These are phyloP conservation scores for Papiliotrema terrestris DNA, from an alignment of 1,284 basidiomycete species.

Conservation along the genomic window DNA sequence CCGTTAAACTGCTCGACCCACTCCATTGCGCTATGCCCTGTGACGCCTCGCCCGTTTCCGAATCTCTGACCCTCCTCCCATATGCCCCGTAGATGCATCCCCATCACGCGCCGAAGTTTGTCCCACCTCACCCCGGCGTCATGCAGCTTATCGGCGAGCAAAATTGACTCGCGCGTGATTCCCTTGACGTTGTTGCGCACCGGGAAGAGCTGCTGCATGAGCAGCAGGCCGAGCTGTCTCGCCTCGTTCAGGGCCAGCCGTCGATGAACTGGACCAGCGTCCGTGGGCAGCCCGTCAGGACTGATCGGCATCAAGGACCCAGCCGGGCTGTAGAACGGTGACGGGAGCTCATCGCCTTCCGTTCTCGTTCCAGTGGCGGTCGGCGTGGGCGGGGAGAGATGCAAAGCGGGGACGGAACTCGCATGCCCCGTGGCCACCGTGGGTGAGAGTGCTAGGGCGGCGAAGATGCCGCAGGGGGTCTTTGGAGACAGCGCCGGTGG, in stretches of 20 bases:
- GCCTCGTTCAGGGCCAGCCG: constrained; percentile 19
- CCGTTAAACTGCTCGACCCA: constrained; percentile 8
- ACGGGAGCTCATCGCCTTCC: background rate
- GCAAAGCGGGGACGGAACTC: constrained; percentile 7
- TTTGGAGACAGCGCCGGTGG: constrained; percentile 1
- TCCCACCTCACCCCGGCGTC: constrained; percentile 30
- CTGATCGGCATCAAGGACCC: background rate
- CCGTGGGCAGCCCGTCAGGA: background rate
- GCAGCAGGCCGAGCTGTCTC: constrained; percentile 18
- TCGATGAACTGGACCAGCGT: constrained; percentile 2
- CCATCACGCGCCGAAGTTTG: constrained; percentile 26
- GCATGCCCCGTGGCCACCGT: background rate
- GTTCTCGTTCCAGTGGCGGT: background rate
- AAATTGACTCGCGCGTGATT: constrained; percentile 27
- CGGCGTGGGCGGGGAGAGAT: constrained; percentile 10
- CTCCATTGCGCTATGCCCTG: constrained; percentile 17
- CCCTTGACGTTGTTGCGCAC: constrained; percentile 12
- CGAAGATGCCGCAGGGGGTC: constrained; percentile 16
- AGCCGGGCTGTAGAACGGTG: background rate
- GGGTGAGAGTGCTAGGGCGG: constrained; percentile 16
- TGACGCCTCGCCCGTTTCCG: background rate
- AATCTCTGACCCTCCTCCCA: constrained; percentile 24
- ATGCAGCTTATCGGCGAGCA: constrained; percentile 23
- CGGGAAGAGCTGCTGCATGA: constrained; percentile 20
- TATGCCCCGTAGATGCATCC: constrained; percentile 29